Conservation (phyloP, 1,284 basidiomycete species). For the Xerocomus amazonicus region DNA sequence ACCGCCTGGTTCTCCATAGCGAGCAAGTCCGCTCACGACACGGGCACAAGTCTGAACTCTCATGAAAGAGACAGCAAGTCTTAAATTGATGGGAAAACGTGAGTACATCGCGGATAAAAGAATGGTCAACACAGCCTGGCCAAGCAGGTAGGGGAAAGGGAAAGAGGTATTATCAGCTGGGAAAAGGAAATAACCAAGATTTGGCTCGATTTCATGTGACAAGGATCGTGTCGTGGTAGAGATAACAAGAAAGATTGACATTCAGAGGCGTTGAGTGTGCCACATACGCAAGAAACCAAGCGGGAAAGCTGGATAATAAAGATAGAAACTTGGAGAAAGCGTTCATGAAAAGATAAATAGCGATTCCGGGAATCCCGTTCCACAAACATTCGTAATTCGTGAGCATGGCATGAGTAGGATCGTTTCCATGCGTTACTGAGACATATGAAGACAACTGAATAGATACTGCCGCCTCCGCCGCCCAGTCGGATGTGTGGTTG, state of each 20-base stretch:
- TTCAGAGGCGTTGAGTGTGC: conserved; percentile 5
- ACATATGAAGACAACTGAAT: conserved; percentile 31
- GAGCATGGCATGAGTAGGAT: conserved; percentile 11
- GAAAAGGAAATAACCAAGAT: conserved; percentile 12
- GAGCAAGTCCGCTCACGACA: too few relatives aligned
- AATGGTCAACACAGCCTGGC: conserved; percentile 18
- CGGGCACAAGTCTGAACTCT: background rate
- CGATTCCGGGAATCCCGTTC: conserved; percentile 13
- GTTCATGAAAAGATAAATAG: conserved; percentile 23
- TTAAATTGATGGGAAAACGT: conserved; percentile 18
- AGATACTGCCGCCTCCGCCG: conserved; percentile 24
- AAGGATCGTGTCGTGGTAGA: conserved; percentile 6
- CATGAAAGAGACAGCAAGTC: background rate
- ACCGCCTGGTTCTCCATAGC: too few relatives aligned
- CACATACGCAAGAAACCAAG: conserved; percentile 20
- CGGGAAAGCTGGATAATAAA: conserved; percentile 26
- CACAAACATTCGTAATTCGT: conserved; percentile 30
- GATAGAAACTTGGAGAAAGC: conserved; percentile 19
- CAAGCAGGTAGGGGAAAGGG: conserved; percentile 19
- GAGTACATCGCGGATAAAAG: conserved; percentile 17
- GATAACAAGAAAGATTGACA: conserved; percentile 4
- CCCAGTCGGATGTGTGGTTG: conserved; percentile 24
- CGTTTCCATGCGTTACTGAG: conserved; percentile 18
- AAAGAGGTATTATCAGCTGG: background rate
- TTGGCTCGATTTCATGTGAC: conserved; percentile 5